These are phyloP conservation scores for Monosporascus sp. DNA, from an alignment of 2,329 filamentous ascomycete species.

Conservation along the genomic window DNA sequence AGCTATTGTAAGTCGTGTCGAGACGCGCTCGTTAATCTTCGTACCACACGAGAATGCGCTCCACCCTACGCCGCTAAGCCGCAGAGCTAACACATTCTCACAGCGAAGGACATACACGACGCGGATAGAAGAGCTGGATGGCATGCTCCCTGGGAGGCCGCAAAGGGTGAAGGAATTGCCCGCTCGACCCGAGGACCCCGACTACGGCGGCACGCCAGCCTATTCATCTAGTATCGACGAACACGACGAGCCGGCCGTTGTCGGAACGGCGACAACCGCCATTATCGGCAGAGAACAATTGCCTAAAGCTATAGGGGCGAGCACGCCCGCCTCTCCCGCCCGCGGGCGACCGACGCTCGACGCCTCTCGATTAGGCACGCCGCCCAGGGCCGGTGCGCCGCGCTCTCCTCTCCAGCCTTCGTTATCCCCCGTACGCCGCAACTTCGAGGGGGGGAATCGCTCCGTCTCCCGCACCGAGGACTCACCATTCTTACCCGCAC, in stretches of 20 bases:
- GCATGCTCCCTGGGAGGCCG: slow-evolving; percentile 54
- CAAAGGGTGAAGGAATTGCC: slow-evolving; percentile 71
- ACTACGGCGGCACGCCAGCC: slow-evolving; percentile 35
- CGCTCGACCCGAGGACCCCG: slow-evolving; percentile 58
- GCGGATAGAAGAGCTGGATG: slow-evolving; percentile 79
- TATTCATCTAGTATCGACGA: slow-evolving; percentile 34
- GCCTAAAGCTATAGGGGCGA: background rate
- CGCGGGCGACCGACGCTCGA: slow-evolving; percentile 16
- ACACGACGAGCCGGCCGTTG: slow-evolving; percentile 37
- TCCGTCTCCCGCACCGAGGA: slow-evolving; percentile 47
- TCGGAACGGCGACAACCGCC: slow-evolving; percentile 43
- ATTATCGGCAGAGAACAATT: slow-evolving; percentile 41
- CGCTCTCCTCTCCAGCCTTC: slow-evolving; percentile 43
- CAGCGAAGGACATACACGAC: slow-evolving; percentile 85
- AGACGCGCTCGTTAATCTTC: no score
- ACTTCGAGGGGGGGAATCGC: slow-evolving; percentile 27
- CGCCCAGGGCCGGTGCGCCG: slow-evolving; percentile 14
- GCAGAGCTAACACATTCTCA: slow-evolving; percentile 5
- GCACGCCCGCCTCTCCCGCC: slow-evolving; percentile 11
- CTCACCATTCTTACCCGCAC: slow-evolving; percentile 60
- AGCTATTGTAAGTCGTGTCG: slow-evolving; percentile 67
- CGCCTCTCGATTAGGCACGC: slow-evolving; percentile 18
- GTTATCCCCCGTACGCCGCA: slow-evolving; percentile 43
- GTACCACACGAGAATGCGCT: no score
- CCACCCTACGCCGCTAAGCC: no score